Percentiles rank a stretch among this genome's conserved stretches.
phyloP scores from a whole-genome alignment of 805 yeast genomes.

The Saccharomycopsis guyanensis region DNA sequence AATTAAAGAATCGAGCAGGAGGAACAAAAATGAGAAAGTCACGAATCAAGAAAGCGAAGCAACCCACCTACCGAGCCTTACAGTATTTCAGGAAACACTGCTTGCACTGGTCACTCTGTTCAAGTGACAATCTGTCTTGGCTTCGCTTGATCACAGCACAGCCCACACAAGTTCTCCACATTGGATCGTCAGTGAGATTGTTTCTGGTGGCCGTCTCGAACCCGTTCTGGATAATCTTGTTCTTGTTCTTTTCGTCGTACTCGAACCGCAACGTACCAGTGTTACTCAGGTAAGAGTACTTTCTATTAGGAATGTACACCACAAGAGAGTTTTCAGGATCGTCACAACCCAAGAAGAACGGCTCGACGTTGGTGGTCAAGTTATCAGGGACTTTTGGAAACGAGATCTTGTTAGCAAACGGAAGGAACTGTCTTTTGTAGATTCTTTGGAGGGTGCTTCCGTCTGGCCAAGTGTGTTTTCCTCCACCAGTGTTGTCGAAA shows the following conservation, averaged over 20 bases:
- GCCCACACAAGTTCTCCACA: conserved; percentile 69
- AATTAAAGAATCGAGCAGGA: too few species aligned
- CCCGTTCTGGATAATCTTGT: conserved; percentile 62
- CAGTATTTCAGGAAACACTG: conserved; percentile 67
- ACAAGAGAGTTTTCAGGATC: conserved; percentile 44
- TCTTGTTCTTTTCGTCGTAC: conserved; percentile 50
- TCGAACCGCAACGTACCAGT: conserved; percentile 65
- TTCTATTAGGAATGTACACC: conserved; percentile 70
- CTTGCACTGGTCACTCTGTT: conserved; percentile 62
- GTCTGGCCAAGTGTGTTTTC: conserved; percentile 54
- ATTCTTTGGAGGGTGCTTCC: conserved; percentile 53
- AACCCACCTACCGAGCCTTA: too few species aligned
- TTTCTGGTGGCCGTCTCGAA: conserved; percentile 59
- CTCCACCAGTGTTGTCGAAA: conserved; percentile 60
- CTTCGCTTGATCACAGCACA: conserved; percentile 79
- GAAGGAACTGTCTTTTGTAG: conserved; percentile 49
- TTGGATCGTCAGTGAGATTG: conserved; percentile 58
- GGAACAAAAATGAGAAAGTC: too few species aligned
- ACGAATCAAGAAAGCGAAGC: too few species aligned
- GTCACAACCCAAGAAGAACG: conserved; percentile 81
- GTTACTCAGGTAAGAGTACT: conserved; percentile 58
- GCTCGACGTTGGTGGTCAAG: conserved; percentile 58
- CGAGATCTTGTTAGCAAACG: conserved; percentile 43
- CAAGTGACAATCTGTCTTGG: conserved; percentile 55
- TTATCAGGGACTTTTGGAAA: conserved; percentile 82